phyloP scores from a whole-genome alignment of 2,329 filamentous ascomycete species.

The Aspergillus latus region DNA sequence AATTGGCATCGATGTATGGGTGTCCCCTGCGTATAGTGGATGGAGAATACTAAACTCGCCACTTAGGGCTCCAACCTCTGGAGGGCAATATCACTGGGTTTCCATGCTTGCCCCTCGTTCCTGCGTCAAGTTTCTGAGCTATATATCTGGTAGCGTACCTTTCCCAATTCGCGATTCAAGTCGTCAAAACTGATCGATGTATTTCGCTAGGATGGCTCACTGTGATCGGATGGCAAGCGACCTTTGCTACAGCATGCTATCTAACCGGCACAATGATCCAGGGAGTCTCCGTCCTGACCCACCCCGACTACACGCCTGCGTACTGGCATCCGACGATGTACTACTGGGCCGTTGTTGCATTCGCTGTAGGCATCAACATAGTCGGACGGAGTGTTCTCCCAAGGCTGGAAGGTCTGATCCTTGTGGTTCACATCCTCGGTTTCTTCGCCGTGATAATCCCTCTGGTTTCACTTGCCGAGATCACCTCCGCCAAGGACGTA shows the following conservation, averaged over 20 bases:
- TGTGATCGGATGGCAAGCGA: slow-evolving; percentile 46
- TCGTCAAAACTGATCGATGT: neutral
- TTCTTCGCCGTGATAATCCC: slow-evolving; percentile 55
- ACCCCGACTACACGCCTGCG: slow-evolving; percentile 36
- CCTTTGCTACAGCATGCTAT: slow-evolving; percentile 38
- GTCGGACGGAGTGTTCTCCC: slow-evolving; percentile 45
- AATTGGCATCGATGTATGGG: slow-evolving; percentile 35
- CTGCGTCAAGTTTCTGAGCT: slow-evolving; percentile 40
- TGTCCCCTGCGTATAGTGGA: neutral
- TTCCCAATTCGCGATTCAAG: neutral
- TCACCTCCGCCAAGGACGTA: slow-evolving; percentile 37
- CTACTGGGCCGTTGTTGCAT: slow-evolving; percentile 44
- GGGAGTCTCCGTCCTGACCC: slow-evolving; percentile 38
- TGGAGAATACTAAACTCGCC: too few relatives aligned
- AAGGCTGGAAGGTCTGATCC: slow-evolving; percentile 49
- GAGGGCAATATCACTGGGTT: slow-evolving; percentile 44
- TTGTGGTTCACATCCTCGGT: slow-evolving; percentile 52
- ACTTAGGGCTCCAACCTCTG: slow-evolving; percentile 35
- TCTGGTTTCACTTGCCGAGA: slow-evolving; percentile 43
- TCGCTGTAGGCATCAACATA: slow-evolving; percentile 46
- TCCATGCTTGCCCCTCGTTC: slow-evolving; percentile 40
- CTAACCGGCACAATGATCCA: slow-evolving; percentile 37
- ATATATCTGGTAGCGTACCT: slow-evolving; percentile 29
- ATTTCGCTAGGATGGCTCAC: slow-evolving; percentile 39
- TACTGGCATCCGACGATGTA: slow-evolving; percentile 53